Conservation (phyloP, 192 early-diverging fungal species). For the Chytriomyces sp. region DNA sequence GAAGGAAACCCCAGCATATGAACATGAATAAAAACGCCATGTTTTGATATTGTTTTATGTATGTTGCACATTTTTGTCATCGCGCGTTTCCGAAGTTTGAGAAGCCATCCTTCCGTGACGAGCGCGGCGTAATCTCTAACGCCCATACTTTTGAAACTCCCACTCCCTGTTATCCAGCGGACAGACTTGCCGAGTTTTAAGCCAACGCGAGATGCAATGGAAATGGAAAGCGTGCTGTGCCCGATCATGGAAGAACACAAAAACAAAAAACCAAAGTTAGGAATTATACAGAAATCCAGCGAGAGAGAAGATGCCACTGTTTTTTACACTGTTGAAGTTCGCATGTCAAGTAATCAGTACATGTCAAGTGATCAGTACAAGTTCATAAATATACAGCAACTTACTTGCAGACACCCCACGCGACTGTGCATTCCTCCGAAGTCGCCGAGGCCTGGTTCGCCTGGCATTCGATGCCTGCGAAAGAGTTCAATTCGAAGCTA, state of each 20-base stretch:
- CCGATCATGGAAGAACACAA: too few relatives aligned
- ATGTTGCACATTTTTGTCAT: background rate
- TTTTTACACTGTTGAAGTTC: background rate
- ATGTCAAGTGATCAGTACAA: background rate
- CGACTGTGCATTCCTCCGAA: conserved; percentile 91
- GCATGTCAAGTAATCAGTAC: background rate
- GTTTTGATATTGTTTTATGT: background rate
- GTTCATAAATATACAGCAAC: too few relatives aligned
- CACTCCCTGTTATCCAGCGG: conserved; percentile 98
- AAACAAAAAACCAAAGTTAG: background rate
- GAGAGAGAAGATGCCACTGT: too few relatives aligned
- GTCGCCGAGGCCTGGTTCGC: conserved; percentile 94
- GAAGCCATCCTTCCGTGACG: background rate
- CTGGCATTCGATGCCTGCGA: conserved; percentile 91
- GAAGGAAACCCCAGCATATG: background rate
- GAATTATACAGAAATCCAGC: background rate
- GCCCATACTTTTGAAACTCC: conserved; percentile 87
- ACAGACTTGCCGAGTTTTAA: conserved; percentile 95
- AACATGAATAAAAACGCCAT: background rate
- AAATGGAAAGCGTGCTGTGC: conserved; percentile 97
- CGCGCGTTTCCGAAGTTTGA: too few relatives aligned
- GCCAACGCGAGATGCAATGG: conserved; percentile 97
- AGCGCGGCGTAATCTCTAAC: background rate
- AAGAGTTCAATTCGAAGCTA: background rate
- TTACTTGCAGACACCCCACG: conserved; percentile 96